Conservation (phyloP, 1,284 basidiomycete genomes). For the Sutorius eximius region DNA sequence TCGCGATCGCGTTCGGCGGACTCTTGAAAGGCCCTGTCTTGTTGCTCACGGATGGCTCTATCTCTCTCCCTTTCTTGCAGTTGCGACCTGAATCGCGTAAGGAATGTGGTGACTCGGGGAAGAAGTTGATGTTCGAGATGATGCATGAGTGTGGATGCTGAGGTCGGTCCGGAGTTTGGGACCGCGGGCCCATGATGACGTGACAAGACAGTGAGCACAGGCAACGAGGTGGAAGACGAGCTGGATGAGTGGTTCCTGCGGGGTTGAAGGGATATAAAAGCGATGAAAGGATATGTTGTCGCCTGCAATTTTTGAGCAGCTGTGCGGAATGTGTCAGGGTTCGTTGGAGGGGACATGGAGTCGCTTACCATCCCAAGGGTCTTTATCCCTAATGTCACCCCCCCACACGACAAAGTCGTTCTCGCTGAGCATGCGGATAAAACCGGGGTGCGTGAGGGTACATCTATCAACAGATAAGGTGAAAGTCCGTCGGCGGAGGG, state of each 20-base stretch:
- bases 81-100: slow-evolving; percentile 57
- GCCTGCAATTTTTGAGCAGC: slow-evolving; percentile 84
- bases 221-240: slow-evolving; percentile 42
- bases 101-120: slow-evolving; percentile 76
- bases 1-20: slow-evolving; percentile 70
- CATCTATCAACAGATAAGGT: slow-evolving; percentile 44
- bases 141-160: slow-evolving; percentile 58
- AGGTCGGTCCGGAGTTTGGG: slow-evolving; percentile 53
- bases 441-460: slow-evolving; percentile 71
- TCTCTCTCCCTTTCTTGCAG: slow-evolving; percentile 60
- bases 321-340: slow-evolving; percentile 33
- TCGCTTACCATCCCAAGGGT: slow-evolving; percentile 78
- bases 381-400: slow-evolving; percentile 75
- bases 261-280: slow-evolving; percentile 87
- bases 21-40: slow-evolving; percentile 77
- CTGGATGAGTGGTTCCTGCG: slow-evolving; percentile 45
- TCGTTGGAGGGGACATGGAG: background rate
- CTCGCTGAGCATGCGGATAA: slow-evolving; percentile 57
- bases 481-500: background rate
- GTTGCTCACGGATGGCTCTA: slow-evolving; percentile 72
- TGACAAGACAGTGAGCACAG: slow-evolving; percentile 75
- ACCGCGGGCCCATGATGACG: slow-evolving; percentile 73
- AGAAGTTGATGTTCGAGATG: slow-evolving; percentile 72
- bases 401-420: slow-evolving; percentile 73
- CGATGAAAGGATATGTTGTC: slow-evolving; percentile 90